phyloP scores from a whole-genome alignment of 2,329 filamentous ascomycete genomes.

The Aspergillus fumigatus region DNA sequence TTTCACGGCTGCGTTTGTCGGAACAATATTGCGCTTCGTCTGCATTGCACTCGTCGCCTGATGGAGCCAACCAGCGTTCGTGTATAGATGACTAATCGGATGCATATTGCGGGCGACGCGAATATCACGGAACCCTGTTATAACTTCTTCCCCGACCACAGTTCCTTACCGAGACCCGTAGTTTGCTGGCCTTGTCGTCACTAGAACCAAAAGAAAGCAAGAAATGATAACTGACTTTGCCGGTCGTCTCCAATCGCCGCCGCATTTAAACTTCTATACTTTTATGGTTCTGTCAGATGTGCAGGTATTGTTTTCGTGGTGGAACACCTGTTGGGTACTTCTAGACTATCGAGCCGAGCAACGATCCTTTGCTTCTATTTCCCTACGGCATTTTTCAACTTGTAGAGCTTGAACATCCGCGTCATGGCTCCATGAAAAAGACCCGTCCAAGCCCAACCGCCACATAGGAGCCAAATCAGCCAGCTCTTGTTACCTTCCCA shows the following conservation, averaged over 20 bases:
- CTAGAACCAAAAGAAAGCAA: neutral
- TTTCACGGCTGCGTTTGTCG: constrained; percentile 28
- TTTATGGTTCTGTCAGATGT: neutral
- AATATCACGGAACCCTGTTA: constrained; percentile 26
- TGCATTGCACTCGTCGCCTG: constrained; percentile 23
- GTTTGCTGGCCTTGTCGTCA: neutral
- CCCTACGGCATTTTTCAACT: constrained; percentile 31
- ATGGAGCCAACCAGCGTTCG: constrained; percentile 25
- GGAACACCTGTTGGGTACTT: too few species aligned
- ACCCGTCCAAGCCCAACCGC: constrained; percentile 44
- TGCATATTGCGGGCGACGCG: constrained; percentile 18
- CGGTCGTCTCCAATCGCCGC: too few species aligned
- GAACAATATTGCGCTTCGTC: constrained; percentile 22
- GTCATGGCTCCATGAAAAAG: constrained; percentile 42
- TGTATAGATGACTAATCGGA: constrained; percentile 26
- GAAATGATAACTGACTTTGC: neutral
- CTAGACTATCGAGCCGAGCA: neutral
- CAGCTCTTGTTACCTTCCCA: constrained; percentile 49
- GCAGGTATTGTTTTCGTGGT: too few species aligned
- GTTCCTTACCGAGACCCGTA: neutral
- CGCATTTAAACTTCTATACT: neutral
- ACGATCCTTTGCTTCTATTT: constrained; percentile 4
- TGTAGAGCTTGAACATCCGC: constrained; percentile 50
- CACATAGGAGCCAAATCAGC: constrained; percentile 49
- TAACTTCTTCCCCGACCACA: neutral